phyloP scores from a whole-genome alignment of 2,329 filamentous ascomycete species.

The Aspergillus alliaceus region DNA sequence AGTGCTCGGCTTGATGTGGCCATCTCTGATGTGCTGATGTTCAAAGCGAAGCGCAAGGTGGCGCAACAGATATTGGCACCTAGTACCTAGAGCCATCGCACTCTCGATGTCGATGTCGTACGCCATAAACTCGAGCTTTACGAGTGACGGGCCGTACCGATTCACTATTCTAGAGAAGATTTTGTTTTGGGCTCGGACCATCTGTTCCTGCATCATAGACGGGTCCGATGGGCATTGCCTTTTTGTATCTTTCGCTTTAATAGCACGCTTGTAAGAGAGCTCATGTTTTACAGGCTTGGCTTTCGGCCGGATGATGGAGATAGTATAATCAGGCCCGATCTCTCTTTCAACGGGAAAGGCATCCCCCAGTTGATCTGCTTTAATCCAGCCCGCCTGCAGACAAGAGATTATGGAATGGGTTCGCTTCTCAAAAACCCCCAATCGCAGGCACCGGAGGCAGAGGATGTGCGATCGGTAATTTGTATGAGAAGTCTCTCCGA shows the following conservation, averaged over 20 bases:
- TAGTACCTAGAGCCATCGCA: constrained; percentile 24
- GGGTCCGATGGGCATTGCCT: background rate
- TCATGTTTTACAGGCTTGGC: background rate
- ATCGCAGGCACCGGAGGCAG: constrained; percentile 29
- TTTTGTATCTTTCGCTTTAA: constrained; percentile 2
- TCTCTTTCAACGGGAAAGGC: background rate
- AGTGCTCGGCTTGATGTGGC: constrained; percentile 25
- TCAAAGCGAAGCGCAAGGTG: constrained; percentile 37
- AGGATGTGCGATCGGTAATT: constrained; percentile 29
- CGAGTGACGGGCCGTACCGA: constrained; percentile 28
- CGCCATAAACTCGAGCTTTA: constrained; percentile 31
- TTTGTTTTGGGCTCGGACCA: constrained; percentile 26
- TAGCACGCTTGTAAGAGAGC: background rate
- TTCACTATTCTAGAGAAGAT: constrained; percentile 22
- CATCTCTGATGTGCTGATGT: constrained; percentile 35
- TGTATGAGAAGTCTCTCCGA: constrained; percentile 29
- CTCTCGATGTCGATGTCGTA: constrained; percentile 31
- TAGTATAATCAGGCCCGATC: constrained; percentile 7
- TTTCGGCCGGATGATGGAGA: constrained; percentile 18
- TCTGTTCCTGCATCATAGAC: constrained; percentile 16
- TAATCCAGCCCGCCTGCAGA: constrained; percentile 26
- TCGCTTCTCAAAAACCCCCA: constrained; percentile 34
- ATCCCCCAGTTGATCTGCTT: constrained; percentile 17
- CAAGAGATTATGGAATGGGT: constrained; percentile 33
- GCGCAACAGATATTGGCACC: constrained; percentile 24